Base-by-base conservation (phyloP, 2,329 filamentous ascomycete genomes). In the Paecilomyces variotii region DNA sequence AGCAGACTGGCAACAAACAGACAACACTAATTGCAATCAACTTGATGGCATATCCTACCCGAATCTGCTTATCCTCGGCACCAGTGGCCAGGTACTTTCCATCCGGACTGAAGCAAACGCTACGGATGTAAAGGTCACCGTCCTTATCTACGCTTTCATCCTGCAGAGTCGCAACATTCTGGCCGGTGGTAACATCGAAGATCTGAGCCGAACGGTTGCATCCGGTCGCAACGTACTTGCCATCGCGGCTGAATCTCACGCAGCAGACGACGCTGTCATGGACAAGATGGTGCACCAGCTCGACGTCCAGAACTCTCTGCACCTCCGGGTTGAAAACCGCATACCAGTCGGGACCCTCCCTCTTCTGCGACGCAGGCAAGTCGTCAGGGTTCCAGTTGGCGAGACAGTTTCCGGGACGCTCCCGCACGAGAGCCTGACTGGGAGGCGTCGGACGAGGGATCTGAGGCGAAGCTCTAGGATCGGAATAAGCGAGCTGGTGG, bases 151-250 rank as follows among this genome's bases (percentile, higher is more conserved):
- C 90, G 53, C 83, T 88, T 66, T 93, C 89, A 68, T 99, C 94
- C 74, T 96, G 91, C 34, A 97, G 80, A 60, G 94, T 88, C 65
- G 90, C 94, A 56, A 97, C 86, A 73, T 93, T 94, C 66, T 90
- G 85, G 58, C 94, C 94, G 14, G 85, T 89, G 67, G 85, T 82
- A 50, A 97, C 93, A 64, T 99, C 94, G 74, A 94, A 99, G 68
- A 99, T 99, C 76, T 97, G 93, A n/a, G 94, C 94, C n/a, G 91
- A 96, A 63, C 92, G 83, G 76, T 99, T 99, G 81, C 94, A 97
- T 51, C 94, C 94, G 4, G 94, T 99, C 6, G 94, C 94, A 57
- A 99, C 89, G 67, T 90, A 97, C 71, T 96, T 92, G 65, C 94
- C 94, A 70, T 99, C 94, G 57, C 89, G 85, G 72, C 93, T 97